Conservation (phyloP, 306 rosid species). For the Cucurbita moschata region DNA sequence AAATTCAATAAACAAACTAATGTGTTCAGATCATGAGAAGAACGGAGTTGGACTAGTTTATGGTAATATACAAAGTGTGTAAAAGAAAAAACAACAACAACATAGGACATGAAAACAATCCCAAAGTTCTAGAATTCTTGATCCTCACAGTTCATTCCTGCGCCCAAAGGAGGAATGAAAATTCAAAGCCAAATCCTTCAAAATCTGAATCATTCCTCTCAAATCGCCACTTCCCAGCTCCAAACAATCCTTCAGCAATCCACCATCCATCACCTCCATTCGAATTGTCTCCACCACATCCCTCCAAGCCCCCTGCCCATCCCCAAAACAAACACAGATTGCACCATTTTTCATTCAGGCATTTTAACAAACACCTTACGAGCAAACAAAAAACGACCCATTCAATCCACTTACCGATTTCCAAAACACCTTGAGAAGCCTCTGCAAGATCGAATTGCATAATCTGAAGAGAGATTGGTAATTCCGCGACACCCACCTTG, state of each 20-base stretch:
- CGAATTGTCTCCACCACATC: constrained; percentile 44
- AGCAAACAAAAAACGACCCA: neutral
- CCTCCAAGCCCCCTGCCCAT: constrained; percentile 38
- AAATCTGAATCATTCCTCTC: constrained; percentile 33
- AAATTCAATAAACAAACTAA: too few relatives aligned
- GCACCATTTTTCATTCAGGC: neutral
- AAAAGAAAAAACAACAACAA: too few relatives aligned
- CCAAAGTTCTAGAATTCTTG: neutral
- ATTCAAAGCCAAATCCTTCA: constrained; percentile 43
- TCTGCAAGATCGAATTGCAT: constrained; percentile 26
- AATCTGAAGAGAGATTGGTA: constrained; percentile 33
- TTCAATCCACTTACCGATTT: constrained; percentile 38
- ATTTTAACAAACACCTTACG: neutral
- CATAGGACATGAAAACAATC: too few relatives aligned
- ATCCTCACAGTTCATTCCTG: neutral
- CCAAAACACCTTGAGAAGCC: constrained; percentile 37
- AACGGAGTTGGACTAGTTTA: too few relatives aligned
- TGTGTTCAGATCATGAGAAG: too few relatives aligned
- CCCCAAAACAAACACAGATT: neutral
- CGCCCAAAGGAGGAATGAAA: constrained; percentile 6
- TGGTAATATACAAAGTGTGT: too few relatives aligned
- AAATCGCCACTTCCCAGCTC: constrained; percentile 58
- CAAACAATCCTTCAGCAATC: constrained; percentile 60
- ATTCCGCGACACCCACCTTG: constrained; percentile 39
- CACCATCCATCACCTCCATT: constrained; percentile 57